Evolutionary conservation across 2,329 filamentous ascomycete species (phyloP).

Genomic region (Fusarium torreyae): DNA sequence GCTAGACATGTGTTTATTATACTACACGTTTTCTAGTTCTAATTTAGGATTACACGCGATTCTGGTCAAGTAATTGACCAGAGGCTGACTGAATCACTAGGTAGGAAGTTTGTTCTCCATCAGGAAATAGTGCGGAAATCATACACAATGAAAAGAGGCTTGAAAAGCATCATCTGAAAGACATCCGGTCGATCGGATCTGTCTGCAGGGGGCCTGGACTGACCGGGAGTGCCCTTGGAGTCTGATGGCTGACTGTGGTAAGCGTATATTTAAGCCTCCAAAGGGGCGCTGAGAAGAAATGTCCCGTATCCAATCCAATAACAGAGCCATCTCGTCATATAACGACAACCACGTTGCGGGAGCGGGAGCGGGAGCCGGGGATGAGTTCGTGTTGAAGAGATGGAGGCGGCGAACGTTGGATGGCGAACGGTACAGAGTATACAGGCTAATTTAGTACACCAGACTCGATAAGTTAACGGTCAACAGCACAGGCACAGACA

Average conservation of each 20-base stretch:
- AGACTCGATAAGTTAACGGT: slow-evolving; percentile 2
- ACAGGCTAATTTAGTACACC: slow-evolving; percentile 1
- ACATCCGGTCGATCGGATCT: slow-evolving; percentile 48
- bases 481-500: neutral
- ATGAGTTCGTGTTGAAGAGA: slow-evolving; percentile 26
- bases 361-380: slow-evolving; percentile 37
- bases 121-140: slow-evolving; percentile 29
- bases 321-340: neutral
- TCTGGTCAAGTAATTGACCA: neutral
- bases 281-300: slow-evolving; percentile 25
- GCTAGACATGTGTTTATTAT: neutral
- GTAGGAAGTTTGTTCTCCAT: no score
- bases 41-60: neutral
- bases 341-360: slow-evolving; percentile 16
- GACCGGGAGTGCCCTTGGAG: slow-evolving; percentile 33
- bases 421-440: slow-evolving; percentile 34
- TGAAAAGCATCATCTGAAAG: slow-evolving; percentile 34
- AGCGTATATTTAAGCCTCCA: slow-evolving; percentile 47
- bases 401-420: slow-evolving; percentile 39
- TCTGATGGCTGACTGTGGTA: slow-evolving; percentile 36
- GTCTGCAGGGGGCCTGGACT: slow-evolving; percentile 38
- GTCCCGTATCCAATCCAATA: slow-evolving; percentile 21
- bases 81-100: neutral
- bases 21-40: neutral
- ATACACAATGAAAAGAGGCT: slow-evolving; percentile 23